Evolutionary conservation across 371 early-diverging fungal species (phyloP), one percentile per base, ranked within the genome.

Genomic region (Globomyces sp.): DNA sequence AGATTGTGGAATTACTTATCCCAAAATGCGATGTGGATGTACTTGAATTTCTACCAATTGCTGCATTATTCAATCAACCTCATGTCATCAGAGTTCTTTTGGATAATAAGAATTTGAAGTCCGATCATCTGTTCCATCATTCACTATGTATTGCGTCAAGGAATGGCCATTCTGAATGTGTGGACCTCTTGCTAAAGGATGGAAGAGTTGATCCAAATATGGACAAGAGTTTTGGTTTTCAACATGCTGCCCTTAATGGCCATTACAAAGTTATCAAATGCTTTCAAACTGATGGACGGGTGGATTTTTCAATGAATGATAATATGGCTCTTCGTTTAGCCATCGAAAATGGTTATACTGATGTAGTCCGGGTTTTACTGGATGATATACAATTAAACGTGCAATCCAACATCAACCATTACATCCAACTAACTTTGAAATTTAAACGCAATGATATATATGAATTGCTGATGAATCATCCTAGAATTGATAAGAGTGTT

Each of bases 191-290:
- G 24, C 10, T 39, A 39, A 55, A 55, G 8, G 36, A 2, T 39
- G 40, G 40, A 55, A 55, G 13, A 4, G 55, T 59, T 5, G 61
- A 72, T 43, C 69, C 72, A 37, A 57, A 49, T 3, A 42, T 46
- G 3, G 11, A 53, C 46, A 68, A 46, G 24, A 64, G 53, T 44
- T 10, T 39, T n/a, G 49, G 67, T 1, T 24, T 71, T 2, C n/a
- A 45, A 44, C 10, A n/a, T 11, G 68, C 68, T 2, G 55, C 65
- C 10, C 2, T 10, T 4, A 24, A 24, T 24, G 24, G 24, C 24
- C 24, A 24, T 24, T 24, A 24, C 24, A 24, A 24, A 24, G 24
- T 24, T 24, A 24, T 24, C 24, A 24, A 24, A 24, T 24, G 24
- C 24, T 24, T 24, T 24, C 24, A 24, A 24, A 24, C 24, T 24